These are phyloP conservation scores for Ailanthus altissimus DNA, from an alignment of 345 rosid species.

Conservation along the genomic window DNA sequence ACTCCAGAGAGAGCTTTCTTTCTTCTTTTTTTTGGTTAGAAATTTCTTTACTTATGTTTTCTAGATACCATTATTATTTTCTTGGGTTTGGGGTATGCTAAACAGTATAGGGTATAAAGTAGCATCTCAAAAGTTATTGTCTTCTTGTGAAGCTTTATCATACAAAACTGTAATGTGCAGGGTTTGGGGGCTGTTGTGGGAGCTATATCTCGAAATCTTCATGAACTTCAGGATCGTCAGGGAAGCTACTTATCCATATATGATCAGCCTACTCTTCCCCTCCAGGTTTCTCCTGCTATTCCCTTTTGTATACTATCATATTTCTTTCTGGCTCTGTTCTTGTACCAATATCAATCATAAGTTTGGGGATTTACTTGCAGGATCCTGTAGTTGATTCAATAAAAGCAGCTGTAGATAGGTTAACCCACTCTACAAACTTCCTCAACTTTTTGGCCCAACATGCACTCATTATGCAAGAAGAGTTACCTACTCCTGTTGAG, in stretches of 20 bases:
- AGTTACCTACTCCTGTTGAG: conserved; percentile 74
- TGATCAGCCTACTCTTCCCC: conserved; percentile 84
- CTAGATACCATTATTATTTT: background rate
- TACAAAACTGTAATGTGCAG: conserved; percentile 38
- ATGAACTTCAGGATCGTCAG: conserved; percentile 91
- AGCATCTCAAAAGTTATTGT: background rate
- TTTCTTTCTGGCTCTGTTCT: background rate
- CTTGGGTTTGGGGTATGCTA: conserved; percentile 4
- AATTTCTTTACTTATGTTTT: conserved; percentile 7
- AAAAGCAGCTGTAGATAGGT: conserved; percentile 85
- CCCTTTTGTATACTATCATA: conserved; percentile 4
- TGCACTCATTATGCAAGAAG: conserved; percentile 97
- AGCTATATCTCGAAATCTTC: conserved; percentile 96
- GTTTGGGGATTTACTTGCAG: conserved; percentile 37
- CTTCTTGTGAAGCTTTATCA: conserved; percentile 19
- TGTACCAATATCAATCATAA: background rate
- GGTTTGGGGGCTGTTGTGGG: conserved; percentile 99
- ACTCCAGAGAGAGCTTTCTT: background rate
- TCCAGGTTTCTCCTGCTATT: conserved; percentile 54
- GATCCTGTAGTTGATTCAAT: conserved; percentile 85
- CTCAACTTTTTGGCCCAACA: conserved; percentile 92
- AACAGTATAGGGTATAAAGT: background rate
- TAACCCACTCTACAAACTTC: conserved; percentile 78
- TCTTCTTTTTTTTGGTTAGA: conserved; percentile 11
- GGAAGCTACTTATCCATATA: conserved; percentile 95